phyloP scores from a whole-genome alignment of 75 land plant species.

The Pinus taeda region DNA sequence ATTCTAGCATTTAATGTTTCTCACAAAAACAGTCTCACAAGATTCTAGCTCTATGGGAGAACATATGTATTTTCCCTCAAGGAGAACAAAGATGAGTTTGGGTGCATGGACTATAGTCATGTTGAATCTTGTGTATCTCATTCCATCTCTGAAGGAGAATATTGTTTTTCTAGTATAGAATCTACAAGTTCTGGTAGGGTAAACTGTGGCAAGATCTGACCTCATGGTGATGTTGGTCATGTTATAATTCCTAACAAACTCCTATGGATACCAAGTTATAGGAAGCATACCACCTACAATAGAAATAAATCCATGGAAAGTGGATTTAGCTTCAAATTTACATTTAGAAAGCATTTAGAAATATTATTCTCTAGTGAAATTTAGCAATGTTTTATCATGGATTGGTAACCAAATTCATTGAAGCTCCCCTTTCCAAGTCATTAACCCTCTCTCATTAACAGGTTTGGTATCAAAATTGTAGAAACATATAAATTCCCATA shows the following conservation, averaged over 20 bases:
- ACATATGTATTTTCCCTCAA: conserved; percentile 25
- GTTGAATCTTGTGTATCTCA: conserved; percentile 64
- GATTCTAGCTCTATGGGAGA: conserved; percentile 25
- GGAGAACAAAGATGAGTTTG: conserved; percentile 22
- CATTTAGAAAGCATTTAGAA: not conserved
- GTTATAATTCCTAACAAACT: no score
- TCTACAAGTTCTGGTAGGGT: no score
- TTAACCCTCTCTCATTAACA: no score
- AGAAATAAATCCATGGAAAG: not conserved
- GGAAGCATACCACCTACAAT: no score
- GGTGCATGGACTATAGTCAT: not conserved
- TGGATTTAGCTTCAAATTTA: not conserved
- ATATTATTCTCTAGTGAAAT: not conserved
- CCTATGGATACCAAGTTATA: no score
- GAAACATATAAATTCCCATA: no score
- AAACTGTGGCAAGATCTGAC: conserved; percentile 28
- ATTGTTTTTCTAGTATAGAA: conserved; percentile 12
- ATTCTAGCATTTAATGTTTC: no score
- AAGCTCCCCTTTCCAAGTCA: no score
- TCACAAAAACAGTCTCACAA: not conserved
- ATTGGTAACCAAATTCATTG: no score
- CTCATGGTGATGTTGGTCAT: no score
- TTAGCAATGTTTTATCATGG: no score
- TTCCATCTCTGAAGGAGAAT: conserved; percentile 80
- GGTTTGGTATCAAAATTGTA: no score